A percentile compares a stretch with the other conserved stretches of the same genome.
phyloP scores from a whole-genome alignment of 2,329 filamentous ascomycete genomes.

The Colletotrichum lindemuthianum region DNA sequence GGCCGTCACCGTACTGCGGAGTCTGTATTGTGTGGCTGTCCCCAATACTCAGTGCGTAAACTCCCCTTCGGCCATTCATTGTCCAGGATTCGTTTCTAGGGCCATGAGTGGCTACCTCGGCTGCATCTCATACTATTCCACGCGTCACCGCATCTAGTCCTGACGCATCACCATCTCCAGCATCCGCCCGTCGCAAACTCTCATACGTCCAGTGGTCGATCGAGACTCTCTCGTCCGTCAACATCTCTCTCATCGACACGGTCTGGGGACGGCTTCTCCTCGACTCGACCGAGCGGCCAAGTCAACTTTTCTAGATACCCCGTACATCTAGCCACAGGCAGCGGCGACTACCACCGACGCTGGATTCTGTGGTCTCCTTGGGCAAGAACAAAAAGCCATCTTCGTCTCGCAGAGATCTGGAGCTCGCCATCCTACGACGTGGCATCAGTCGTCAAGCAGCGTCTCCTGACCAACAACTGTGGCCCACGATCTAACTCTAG shows the following conservation, averaged over 20 bases:
- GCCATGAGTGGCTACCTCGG: slow-evolving; percentile 29
- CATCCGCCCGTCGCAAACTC: slow-evolving; percentile 1
- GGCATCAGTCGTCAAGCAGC: slow-evolving; percentile 4
- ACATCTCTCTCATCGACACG: background rate
- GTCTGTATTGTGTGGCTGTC: slow-evolving; percentile 7
- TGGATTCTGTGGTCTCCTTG: too few relatives aligned
- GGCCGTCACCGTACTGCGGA: background rate
- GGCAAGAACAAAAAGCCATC: background rate
- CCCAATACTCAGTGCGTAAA: slow-evolving; percentile 25
- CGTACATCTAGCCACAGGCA: too few relatives aligned
- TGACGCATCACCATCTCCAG: slow-evolving; percentile 25
- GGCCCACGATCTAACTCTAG: slow-evolving; percentile 12
- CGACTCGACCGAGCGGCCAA: too few relatives aligned
- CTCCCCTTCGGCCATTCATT: slow-evolving; percentile 24
- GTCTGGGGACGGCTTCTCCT: too few relatives aligned
- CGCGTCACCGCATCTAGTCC: slow-evolving; percentile 32
- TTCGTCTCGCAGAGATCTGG: background rate
- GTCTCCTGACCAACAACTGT: background rate
- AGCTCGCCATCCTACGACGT: slow-evolving; percentile 4
- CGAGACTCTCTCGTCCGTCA: background rate
- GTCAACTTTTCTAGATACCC: too few relatives aligned
- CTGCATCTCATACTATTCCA: slow-evolving; percentile 28
- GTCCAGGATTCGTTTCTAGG: slow-evolving; percentile 11
- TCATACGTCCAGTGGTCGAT: background rate
- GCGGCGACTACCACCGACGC: background rate